Evolutionary conservation across 345 rosid genomes (phyloP).

Genomic region (Kandelia obovata): DNA sequence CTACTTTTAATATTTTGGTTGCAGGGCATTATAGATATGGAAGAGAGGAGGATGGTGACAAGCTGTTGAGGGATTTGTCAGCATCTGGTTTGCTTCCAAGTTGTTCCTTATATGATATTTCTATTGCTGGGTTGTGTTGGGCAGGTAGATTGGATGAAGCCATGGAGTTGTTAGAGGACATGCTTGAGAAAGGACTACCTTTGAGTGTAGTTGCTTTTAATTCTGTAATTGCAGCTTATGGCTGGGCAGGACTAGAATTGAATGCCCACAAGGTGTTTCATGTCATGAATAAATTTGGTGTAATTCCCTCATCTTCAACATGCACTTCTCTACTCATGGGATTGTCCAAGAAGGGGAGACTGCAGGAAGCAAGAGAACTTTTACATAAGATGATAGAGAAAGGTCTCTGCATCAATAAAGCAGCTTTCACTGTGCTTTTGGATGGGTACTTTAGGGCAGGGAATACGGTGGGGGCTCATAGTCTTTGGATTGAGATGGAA

Average conservation of each 20-base stretch:
- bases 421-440: slow-evolving; percentile 58
- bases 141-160: slow-evolving; percentile 57
- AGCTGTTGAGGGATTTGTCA: slow-evolving; percentile 45
- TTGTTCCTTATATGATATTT: slow-evolving; percentile 43
- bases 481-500: slow-evolving; percentile 63
- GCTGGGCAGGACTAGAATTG: slow-evolving; percentile 47
- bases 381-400: slow-evolving; percentile 46
- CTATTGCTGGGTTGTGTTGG: slow-evolving; percentile 66
- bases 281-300: slow-evolving; percentile 44
- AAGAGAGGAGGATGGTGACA: slow-evolving; percentile 44
- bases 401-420: slow-evolving; percentile 46
- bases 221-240: slow-evolving; percentile 61
- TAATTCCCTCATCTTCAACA: slow-evolving; percentile 59
- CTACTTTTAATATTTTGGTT: slow-evolving; percentile 61
- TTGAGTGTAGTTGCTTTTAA: slow-evolving; percentile 57
- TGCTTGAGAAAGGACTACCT: slow-evolving; percentile 57
- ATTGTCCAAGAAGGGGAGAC: slow-evolving; percentile 47
- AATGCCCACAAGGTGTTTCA: slow-evolving; percentile 45
- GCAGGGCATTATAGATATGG: slow-evolving; percentile 63
- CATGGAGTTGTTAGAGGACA: slow-evolving; percentile 36
- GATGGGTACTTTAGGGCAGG: slow-evolving; percentile 59
- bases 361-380: slow-evolving; percentile 51
- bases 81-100: slow-evolving; percentile 28
- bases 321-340: slow-evolving; percentile 62
- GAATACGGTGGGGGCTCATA: slow-evolving; percentile 47